A percentile compares a stretch with the other conserved stretches of the same genome.
These are phyloP conservation scores for Plantago coronopus DNA, from an alignment of 305 asterid genomes.

Conservation along the genomic window DNA sequence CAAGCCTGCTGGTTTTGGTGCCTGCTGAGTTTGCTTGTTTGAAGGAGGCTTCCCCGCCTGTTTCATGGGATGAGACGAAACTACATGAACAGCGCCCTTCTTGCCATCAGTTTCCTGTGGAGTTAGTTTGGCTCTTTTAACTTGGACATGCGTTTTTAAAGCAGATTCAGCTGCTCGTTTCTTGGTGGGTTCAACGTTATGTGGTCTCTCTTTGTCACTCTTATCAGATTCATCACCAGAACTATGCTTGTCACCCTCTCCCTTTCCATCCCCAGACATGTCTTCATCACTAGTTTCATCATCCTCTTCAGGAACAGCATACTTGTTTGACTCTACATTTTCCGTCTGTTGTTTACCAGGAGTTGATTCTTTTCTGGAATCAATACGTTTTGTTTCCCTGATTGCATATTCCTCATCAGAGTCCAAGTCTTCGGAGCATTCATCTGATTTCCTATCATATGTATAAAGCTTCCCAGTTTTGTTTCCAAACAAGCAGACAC, in stretches of 20 bases:
- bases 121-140: slow-evolving; percentile 48
- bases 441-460: slow-evolving; percentile 14
- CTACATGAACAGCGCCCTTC: slow-evolving; percentile 61
- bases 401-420: slow-evolving; percentile 55
- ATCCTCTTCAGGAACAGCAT: slow-evolving; percentile 31
- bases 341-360: slow-evolving; percentile 67
- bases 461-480: slow-evolving; percentile 45
- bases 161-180: slow-evolving; percentile 62
- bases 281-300: slow-evolving; percentile 43
- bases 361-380: slow-evolving; percentile 42
- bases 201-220: slow-evolving; percentile 73
- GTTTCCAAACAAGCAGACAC: slow-evolving; percentile 70
- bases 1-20: slow-evolving; percentile 57
- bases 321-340: slow-evolving; percentile 55
- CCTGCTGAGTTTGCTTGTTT: slow-evolving; percentile 50
- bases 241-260: slow-evolving; percentile 42
- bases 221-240: slow-evolving; percentile 50
- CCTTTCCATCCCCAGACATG: slow-evolving; percentile 51
- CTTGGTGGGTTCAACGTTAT: slow-evolving; percentile 66
- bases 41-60: slow-evolving; percentile 60
- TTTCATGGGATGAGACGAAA: slow-evolving; percentile 66
- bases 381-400: slow-evolving; percentile 47
- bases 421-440: slow-evolving; percentile 18
- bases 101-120: slow-evolving; percentile 63
- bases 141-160: slow-evolving; percentile 45